Evolutionary conservation across 2,329 filamentous ascomycete genomes (phyloP), one percentile per base, ranked within the genome.

Genomic region (Colletotrichum zoysiae): DNA sequence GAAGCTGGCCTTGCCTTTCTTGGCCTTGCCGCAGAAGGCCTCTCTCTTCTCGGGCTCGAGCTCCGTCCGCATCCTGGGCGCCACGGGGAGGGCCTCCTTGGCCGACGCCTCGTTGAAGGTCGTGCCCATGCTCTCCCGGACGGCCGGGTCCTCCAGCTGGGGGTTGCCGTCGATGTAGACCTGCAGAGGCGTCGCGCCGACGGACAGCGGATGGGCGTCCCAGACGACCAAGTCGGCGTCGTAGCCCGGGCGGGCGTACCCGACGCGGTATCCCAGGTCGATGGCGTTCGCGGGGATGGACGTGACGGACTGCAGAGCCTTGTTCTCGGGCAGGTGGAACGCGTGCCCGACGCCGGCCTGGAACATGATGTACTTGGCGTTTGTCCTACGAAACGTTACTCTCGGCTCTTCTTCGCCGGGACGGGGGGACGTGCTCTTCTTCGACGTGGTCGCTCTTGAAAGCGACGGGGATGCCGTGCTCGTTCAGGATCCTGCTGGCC

Each of bases 191-290:
- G 81, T 85, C 14, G 85, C 83, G 7, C 84, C 85, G 20, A 84
- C 74, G 16, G 81, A 78, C 1, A 87, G 78, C 3, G 85, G 85
- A 71, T 87, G 84, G 0, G 80, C 80, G 69, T 86, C 82, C 85
- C 85, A 87, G 5, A 86, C 78, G 5, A 85, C 85, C 40, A 87
- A 74, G 68, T 87, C 85, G 18, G 85, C 86, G 75, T 87, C 86
- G 68, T 85, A 86, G 5, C 85, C 84, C 4, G 81, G 75, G 18
- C 80, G 80, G 11, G 78, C 78, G 69, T 82, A 85, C 3, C 85
- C 85, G 3, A 86, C 79, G 1, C 85, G 81, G 69, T 84, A 78
- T 56, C 81, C 81, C 35, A 84, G 78, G 44, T 83, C 81, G 1
- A 86, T 75, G 3, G 83, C 82, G 14, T 78, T 80, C 5, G 85